These are phyloP conservation scores for Apiosordaria backusii DNA, from an alignment of 495 filamentous ascomycete genomes.

Conservation along the genomic window DNA sequence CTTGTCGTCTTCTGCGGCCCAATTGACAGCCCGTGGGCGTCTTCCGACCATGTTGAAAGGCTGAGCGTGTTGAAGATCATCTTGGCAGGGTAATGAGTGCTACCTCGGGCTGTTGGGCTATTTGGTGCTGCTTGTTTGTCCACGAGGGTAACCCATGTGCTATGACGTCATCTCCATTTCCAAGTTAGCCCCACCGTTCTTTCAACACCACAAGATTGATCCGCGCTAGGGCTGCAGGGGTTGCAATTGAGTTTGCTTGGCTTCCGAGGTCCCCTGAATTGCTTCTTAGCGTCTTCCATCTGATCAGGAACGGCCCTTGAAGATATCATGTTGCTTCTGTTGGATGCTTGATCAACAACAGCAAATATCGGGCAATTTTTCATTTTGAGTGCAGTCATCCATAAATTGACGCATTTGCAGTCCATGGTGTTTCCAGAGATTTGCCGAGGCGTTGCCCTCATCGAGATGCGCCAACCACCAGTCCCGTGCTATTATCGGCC, in stretches of 20 bases:
- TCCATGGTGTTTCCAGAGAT: no score
- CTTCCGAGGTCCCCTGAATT: no score
- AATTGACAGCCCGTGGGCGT: conserved; percentile 7
- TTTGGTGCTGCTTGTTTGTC: neutral
- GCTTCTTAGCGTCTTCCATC: no score
- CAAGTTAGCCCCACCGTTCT: neutral
- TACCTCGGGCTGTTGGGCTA: neutral
- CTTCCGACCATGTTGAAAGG: conserved; percentile 4
- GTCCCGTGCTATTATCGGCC: neutral
- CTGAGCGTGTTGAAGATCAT: neutral
- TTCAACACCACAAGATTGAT: neutral
- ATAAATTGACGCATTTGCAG: no score
- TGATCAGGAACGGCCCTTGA: no score
- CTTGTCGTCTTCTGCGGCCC: neutral
- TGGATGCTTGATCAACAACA: neutral
- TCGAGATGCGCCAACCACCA: neutral
- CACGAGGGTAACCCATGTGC: neutral
- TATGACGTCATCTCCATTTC: neutral
- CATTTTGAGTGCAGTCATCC: no score
- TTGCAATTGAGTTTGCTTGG: neutral
- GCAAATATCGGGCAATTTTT: neutral
- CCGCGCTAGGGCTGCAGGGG: neutral
- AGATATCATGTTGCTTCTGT: neutral
- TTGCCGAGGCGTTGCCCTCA: no score
- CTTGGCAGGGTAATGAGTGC: neutral